These are phyloP conservation scores for Aspergillus saccharolyticus DNA, from an alignment of 495 filamentous ascomycete genomes.

Conservation along the genomic window DNA sequence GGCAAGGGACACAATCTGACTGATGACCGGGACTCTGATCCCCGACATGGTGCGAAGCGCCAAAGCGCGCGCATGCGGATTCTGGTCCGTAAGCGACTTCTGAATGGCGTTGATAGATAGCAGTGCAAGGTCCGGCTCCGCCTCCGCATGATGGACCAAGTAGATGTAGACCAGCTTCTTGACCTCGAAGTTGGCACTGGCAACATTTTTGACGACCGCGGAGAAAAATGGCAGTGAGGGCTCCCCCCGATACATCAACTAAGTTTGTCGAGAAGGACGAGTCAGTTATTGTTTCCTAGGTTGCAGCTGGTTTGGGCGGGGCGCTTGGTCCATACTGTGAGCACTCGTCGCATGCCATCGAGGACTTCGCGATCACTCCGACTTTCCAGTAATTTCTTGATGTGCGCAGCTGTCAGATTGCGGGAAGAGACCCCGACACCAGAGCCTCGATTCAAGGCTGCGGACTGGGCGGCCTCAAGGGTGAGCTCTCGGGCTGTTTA, in stretches of 20 bases:
- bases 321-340: conserved; percentile 58
- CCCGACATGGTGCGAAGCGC: conserved; percentile 93
- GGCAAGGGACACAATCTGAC: conserved; percentile 92
- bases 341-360: conserved; percentile 85
- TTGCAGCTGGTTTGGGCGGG: neutral
- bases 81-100: conserved; percentile 88
- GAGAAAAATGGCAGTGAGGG: conserved; percentile 86
- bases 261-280: neutral
- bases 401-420: conserved; percentile 53
- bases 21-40: conserved; percentile 95
- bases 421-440: conserved; percentile 39
- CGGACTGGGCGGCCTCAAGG: conserved; percentile 87
- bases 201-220: conserved; percentile 92
- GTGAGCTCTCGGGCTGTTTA: conserved; percentile 85
- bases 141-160: conserved; percentile 89
- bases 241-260: conserved; percentile 92
- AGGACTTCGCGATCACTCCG: conserved; percentile 89
- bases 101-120: conserved; percentile 98
- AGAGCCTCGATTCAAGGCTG: conserved; percentile 44
- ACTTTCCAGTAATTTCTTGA: conserved; percentile 92
- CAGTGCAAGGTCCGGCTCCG: conserved; percentile 89
- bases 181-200: conserved; percentile 83
- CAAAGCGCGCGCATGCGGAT: conserved; percentile 83
- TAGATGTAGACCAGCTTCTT: conserved; percentile 99
- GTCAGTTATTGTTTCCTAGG: conserved; percentile 19